Evolutionary conservation across 228 moss, liverwort and hornwort species (phyloP).

Genomic region (Sphagnum magellanicum): DNA sequence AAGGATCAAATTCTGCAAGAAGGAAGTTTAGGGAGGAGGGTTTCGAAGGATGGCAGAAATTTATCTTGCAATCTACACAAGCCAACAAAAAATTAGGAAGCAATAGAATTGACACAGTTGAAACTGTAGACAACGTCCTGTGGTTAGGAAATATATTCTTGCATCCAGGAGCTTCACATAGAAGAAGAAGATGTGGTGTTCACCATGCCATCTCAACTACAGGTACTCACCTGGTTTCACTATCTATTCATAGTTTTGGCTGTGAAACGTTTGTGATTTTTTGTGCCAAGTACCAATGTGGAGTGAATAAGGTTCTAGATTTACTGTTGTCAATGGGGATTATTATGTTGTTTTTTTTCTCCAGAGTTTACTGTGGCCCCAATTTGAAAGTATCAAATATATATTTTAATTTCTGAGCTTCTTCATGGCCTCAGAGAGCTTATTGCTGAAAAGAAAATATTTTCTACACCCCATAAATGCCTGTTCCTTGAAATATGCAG

Average conservation of each 20-base stretch:
- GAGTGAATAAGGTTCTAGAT: too few relatives aligned
- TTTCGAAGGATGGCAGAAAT: not conserved
- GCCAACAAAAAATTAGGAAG: not conserved
- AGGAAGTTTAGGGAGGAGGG: not conserved
- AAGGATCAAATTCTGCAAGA: not conserved
- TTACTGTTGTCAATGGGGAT: too few relatives aligned
- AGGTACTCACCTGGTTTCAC: constrained; percentile 18
- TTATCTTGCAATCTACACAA: not conserved
- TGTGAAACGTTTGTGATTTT: not conserved
- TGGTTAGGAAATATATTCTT: not conserved
- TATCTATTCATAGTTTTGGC: not conserved
- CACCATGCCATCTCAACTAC: constrained; percentile 21
- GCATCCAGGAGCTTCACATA: not conserved
- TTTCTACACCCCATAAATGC: not conserved
- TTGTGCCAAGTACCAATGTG: too few relatives aligned
- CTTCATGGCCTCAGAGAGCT: too few relatives aligned
- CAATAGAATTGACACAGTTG: constrained; percentile 6
- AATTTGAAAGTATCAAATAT: too few relatives aligned
- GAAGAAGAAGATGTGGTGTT: constrained; percentile 11
- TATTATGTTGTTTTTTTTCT: too few relatives aligned
- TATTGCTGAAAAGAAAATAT: too few relatives aligned
- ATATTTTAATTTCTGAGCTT: too few relatives aligned
- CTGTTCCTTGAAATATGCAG: not conserved
- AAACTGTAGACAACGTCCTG: constrained; percentile 7
- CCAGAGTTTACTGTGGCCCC: too few relatives aligned